Conservation (phyloP, 208 protist species). For the Kentomonas sorsogonicus region DNA sequence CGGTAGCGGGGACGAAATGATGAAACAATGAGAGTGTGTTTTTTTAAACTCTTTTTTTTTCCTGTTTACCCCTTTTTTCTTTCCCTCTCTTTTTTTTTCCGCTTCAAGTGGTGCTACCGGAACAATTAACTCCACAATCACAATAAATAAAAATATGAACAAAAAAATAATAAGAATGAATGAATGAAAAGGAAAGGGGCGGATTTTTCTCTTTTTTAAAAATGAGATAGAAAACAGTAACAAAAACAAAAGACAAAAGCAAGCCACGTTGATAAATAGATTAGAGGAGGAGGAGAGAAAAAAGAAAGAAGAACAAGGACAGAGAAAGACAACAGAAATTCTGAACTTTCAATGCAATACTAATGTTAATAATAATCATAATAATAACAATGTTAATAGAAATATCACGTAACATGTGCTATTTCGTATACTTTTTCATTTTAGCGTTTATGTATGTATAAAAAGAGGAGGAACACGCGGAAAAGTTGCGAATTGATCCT, state of each 20-base stretch:
- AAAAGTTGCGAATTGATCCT: not conserved
- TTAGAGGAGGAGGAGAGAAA: slow-evolving; percentile 8
- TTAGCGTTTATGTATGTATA: slow-evolving; percentile 4
- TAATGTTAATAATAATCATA: too few relatives aligned
- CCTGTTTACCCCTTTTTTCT: not conserved
- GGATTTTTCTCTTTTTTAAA: slow-evolving; percentile 3
- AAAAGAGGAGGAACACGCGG: not conserved
- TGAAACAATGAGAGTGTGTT: too few relatives aligned
- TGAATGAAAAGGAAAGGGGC: not conserved
- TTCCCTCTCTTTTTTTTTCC: not conserved
- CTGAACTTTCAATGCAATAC: too few relatives aligned
- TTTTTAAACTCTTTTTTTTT: not conserved
- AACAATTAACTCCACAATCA: not conserved
- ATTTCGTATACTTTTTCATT: too few relatives aligned
- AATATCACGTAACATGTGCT: too few relatives aligned
- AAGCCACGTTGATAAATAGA: not conserved
- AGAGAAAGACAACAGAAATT: too few relatives aligned
- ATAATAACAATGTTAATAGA: too few relatives aligned
- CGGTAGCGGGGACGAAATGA: too few relatives aligned
- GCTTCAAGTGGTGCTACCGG: not conserved
- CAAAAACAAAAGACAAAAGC: slow-evolving; percentile 10
- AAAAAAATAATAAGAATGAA: slow-evolving; percentile 13
- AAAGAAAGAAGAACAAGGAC: not conserved
- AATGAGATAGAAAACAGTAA: slow-evolving; percentile 3
- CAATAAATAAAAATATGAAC: slow-evolving; percentile 5